Conservation (phyloP, 306 rosid species). For the Vigna mungo region DNA sequence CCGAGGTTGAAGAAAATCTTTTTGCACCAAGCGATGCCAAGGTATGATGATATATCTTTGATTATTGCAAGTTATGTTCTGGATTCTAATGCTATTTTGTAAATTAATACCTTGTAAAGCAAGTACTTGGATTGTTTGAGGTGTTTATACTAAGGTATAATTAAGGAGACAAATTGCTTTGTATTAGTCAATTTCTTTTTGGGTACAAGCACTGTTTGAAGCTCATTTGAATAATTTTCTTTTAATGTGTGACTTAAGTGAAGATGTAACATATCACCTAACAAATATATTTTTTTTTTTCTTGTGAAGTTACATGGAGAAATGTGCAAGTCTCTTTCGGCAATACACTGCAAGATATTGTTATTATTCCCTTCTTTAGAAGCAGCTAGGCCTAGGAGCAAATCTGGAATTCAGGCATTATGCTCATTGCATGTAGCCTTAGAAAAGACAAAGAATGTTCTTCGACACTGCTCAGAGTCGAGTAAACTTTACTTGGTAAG, state of each 20-base stretch:
- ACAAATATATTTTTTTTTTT: constrained; percentile 13
- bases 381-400: constrained; percentile 88
- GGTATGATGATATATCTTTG: constrained; percentile 51
- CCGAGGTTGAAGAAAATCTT: constrained; percentile 75
- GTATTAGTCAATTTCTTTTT: neutral
- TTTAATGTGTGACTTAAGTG: neutral
- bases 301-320: constrained; percentile 76
- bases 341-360: constrained; percentile 68
- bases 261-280: constrained; percentile 13
- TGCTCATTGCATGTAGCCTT: constrained; percentile 86
- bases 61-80: neutral
- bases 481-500: constrained; percentile 91
- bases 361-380: constrained; percentile 82
- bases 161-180: constrained; percentile 23
- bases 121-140: neutral
- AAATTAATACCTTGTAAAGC: neutral
- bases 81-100: neutral
- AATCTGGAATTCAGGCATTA: constrained; percentile 86
- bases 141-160: neutral
- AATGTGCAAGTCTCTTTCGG: constrained; percentile 80
- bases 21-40: constrained; percentile 87
- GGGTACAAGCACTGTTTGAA: constrained; percentile 10
- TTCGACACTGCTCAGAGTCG: constrained; percentile 80
- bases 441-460: constrained; percentile 80
- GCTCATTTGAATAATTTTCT: neutral